Evolutionary conservation across 345 rosid species (phyloP), one percentile per base, ranked within the genome.

Genomic region (Sonneratia alba): DNA sequence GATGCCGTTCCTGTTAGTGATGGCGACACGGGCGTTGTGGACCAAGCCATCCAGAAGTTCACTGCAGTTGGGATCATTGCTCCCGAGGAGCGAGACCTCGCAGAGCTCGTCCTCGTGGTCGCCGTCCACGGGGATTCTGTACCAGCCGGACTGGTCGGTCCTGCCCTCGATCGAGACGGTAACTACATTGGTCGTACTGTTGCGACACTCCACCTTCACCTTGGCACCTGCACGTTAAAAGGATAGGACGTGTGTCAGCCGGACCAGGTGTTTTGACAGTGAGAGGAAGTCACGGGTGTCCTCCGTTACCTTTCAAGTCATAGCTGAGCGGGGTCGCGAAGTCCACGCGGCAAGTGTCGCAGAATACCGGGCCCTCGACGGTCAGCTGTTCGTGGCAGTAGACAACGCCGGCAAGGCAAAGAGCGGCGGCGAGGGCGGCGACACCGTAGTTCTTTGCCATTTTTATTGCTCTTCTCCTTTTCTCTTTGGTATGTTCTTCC

Each of bases 31-130:
- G 69, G 70, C 78, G 42, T 51, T 70, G 53, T 66, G 64, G 43
- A 75, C 67, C 47, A 68, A 42, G 55, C 65, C 78, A 3, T 27
- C 42, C 22, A 75, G 40, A 19, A 70, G 55, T 6, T 36, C 21
- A 40, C 56, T 65, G 66, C 78, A 75, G 34, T 70, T 40, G 55
- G 73, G 66, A 16, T 75, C 73, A 70, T 74, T 45, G 73, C 78
- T 75, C 63, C 37, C 21, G 13, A 70, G 8, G 53, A 71, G 53
- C 16, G 3, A 7, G 53, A 75, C 43, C 74, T 75, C 66, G 56
- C 78, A 75, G 36, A 75, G 8, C 78, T 75, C 78, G n/a, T 75
- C 78, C 73, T 75, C 78, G 34, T 70, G 78, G 66, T 75, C 74
- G 32, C 78, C 74, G 2, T 70, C 73, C 19, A 75, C 38, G 16